These are phyloP conservation scores for Macrolepiota fuliginosa DNA, from an alignment of 768 basidiomycete genomes.

Conservation along the genomic window DNA sequence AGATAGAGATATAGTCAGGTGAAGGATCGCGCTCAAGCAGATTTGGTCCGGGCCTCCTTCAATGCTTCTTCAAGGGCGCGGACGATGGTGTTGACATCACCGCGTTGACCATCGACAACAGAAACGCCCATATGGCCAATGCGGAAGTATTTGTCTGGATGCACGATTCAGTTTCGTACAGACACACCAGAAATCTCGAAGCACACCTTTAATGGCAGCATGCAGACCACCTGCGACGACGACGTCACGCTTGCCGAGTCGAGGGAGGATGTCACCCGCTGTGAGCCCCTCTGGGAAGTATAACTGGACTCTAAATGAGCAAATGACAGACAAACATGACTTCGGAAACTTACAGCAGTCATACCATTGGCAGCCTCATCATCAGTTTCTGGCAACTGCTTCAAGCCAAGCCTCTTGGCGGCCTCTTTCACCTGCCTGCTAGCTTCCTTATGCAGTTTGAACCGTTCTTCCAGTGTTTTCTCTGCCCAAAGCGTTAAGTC, in stretches of 20 bases:
- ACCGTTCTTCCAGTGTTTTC: constrained; percentile 62
- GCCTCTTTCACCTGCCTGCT: constrained; percentile 68
- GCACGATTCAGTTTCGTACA: neutral
- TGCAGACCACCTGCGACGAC: constrained; percentile 90
- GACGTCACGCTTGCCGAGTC: constrained; percentile 67
- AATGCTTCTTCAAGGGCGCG: constrained; percentile 60
- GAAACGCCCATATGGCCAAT: constrained; percentile 95
- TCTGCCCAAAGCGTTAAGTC: neutral
- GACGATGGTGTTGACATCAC: constrained; percentile 75
- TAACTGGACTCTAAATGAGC: constrained; percentile 34
- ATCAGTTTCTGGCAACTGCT: constrained; percentile 61
- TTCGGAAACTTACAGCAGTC: constrained; percentile 63
- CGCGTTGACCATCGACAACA: constrained; percentile 66
- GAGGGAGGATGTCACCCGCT: constrained; percentile 74
- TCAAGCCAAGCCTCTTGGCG: constrained; percentile 66
- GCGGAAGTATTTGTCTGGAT: constrained; percentile 83
- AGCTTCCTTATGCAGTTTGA: constrained; percentile 69
- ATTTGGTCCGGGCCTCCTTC: constrained; percentile 30
- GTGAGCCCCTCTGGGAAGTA: constrained; percentile 84
- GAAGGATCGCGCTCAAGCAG: neutral
- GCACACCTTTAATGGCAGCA: constrained; percentile 71
- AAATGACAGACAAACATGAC: neutral
- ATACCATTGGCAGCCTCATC: constrained; percentile 86
- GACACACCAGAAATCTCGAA: neutral
- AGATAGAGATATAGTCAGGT: neutral